Evolutionary conservation across 805 yeast species (phyloP).

Genomic region (Hanseniaspora vineae): DNA sequence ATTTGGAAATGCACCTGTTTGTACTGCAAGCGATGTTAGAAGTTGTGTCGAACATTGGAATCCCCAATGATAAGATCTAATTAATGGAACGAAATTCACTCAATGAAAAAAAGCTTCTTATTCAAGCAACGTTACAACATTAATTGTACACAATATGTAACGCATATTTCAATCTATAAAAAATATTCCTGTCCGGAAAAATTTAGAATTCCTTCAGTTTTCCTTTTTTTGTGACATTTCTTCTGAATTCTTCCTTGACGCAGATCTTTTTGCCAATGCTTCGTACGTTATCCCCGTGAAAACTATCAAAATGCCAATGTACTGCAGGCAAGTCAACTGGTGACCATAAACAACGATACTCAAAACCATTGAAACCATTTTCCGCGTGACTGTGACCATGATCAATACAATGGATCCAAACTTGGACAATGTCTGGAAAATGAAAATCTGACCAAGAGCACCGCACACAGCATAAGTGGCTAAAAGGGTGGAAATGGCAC

Average conservation of each 20-base stretch:
- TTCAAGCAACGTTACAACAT: too few relatives aligned
- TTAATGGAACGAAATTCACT: too few relatives aligned
- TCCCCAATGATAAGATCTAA: too few relatives aligned
- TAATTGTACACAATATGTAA: too few relatives aligned
- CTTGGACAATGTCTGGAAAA: slow-evolving; percentile 68
- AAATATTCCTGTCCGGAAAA: too few relatives aligned
- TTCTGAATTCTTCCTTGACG: not conserved
- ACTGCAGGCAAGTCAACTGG: slow-evolving; percentile 44
- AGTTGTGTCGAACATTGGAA: too few relatives aligned
- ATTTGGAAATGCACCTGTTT: too few relatives aligned
- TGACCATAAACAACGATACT: slow-evolving; percentile 67
- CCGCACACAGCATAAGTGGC: slow-evolving; percentile 64
- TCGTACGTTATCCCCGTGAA: slow-evolving; percentile 81
- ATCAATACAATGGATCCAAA: slow-evolving; percentile 79
- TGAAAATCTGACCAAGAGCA: slow-evolving; percentile 88
- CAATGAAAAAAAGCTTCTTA: too few relatives aligned
- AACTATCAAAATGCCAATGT: slow-evolving; percentile 69
- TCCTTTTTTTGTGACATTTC: too few relatives aligned
- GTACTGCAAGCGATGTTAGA: too few relatives aligned
- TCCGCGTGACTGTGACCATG: slow-evolving; percentile 91
- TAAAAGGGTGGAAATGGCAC: slow-evolving; percentile 46
- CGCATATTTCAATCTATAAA: too few relatives aligned
- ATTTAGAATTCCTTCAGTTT: too few relatives aligned
- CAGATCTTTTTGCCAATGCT: slow-evolving; percentile 35
- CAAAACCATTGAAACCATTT: slow-evolving; percentile 88